Conservation (phyloP, 1,139 yeast species). For the Arxiozyma heterogenica region DNA sequence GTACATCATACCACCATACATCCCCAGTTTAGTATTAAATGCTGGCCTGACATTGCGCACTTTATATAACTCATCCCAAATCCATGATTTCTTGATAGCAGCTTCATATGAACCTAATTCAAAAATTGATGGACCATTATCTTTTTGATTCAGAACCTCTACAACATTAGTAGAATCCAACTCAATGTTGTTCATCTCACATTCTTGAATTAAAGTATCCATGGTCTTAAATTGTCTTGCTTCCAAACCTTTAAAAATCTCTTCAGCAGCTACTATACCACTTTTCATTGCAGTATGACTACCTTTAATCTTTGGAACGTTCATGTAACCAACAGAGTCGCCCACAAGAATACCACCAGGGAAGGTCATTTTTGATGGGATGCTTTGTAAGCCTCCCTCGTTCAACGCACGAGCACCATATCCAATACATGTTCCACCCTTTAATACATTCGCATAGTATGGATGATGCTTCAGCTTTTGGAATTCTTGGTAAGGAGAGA, state of each 20-base stretch:
- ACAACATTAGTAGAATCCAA: not conserved
- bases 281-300: conserved; percentile 95
- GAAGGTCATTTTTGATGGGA: conserved; percentile 69
- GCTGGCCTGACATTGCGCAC: conserved; percentile 91
- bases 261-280: conserved; percentile 90
- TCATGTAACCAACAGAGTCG: conserved; percentile 91
- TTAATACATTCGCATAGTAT: conserved; percentile 60
- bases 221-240: conserved; percentile 15
- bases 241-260: conserved; percentile 40
- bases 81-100: conserved; percentile 71
- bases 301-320: conserved; percentile 97
- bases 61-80: conserved; percentile 65
- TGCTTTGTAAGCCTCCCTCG: conserved; percentile 91
- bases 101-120: conserved; percentile 49
- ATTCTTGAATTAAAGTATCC: not conserved
- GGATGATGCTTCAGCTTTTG: conserved; percentile 92
- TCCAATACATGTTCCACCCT: conserved; percentile 86
- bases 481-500: conserved; percentile 92
- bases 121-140: not conserved
- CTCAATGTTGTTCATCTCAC: not conserved
- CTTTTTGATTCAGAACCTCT: not conserved
- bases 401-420: conserved; percentile 94
- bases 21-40: conserved; percentile 59
- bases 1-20: conserved; percentile 70
- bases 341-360: conserved; percentile 96